Conservation (phyloP, 129 eudicot species). For the Cynara cardunculus region DNA sequence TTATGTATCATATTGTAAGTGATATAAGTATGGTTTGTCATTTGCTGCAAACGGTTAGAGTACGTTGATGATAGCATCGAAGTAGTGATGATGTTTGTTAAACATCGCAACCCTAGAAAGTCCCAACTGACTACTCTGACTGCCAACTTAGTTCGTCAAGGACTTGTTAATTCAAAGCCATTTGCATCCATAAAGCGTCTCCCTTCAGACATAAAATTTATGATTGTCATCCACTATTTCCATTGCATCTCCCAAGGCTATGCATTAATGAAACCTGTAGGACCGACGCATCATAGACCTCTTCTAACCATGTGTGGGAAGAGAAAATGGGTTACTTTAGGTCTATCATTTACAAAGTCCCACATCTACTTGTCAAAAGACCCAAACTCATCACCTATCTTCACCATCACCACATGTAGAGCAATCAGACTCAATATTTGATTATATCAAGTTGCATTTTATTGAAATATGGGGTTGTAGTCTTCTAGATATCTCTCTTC, state of each 20-base stretch:
- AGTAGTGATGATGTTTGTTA: neutral
- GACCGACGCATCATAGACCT: slow-evolving; percentile 66
- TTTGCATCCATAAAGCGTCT: too few species aligned
- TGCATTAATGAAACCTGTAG: slow-evolving; percentile 54
- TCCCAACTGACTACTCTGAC: slow-evolving; percentile 26
- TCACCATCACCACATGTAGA: slow-evolving; percentile 27
- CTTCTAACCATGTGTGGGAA: slow-evolving; percentile 50
- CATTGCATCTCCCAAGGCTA: slow-evolving; percentile 24
- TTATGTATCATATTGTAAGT: too few species aligned
- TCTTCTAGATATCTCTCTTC: neutral
- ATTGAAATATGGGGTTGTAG: neutral
- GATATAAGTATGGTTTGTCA: too few species aligned
- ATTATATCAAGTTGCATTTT: neutral
- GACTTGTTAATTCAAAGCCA: slow-evolving; percentile 19
- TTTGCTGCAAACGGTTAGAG: too few species aligned
- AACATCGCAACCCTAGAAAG: neutral
- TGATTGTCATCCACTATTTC: slow-evolving; percentile 30
- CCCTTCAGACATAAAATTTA: slow-evolving; percentile 5
- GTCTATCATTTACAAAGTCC: slow-evolving; percentile 53
- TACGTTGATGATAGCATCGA: too few species aligned
- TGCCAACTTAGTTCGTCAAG: slow-evolving; percentile 51
- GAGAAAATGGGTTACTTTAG: slow-evolving; percentile 36
- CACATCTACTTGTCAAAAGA: slow-evolving; percentile 59
- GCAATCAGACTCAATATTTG: neutral
- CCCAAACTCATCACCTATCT: slow-evolving; percentile 52